phyloP scores from a whole-genome alignment of 805 yeast species.

The Metahyphopichia silvanorum region DNA sequence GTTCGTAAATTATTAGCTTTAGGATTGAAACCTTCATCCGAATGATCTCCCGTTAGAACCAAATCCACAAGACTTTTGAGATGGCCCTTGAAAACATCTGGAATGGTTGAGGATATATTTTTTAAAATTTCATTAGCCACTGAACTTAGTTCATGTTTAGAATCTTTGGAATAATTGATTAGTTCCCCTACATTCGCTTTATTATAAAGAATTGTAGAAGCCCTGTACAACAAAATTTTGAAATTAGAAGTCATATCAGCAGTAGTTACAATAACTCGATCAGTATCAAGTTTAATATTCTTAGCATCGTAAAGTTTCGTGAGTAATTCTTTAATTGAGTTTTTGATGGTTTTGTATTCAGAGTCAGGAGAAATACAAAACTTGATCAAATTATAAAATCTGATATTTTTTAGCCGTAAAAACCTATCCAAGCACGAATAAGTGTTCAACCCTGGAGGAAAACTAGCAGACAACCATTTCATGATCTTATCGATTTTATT shows the following conservation, averaged over 20 bases:
- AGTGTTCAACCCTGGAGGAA: constrained; percentile 53
- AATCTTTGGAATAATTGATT: constrained; percentile 42
- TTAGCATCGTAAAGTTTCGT: constrained; percentile 53
- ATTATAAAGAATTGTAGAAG: constrained; percentile 61
- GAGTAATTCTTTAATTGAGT: constrained; percentile 61
- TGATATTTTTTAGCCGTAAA: constrained; percentile 51
- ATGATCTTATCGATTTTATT: constrained; percentile 51
- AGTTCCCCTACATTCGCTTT: constrained; percentile 58
- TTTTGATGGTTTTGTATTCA: constrained; percentile 57
- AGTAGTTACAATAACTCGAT: constrained; percentile 32
- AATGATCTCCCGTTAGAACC: constrained; percentile 20
- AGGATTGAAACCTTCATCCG: constrained; percentile 12
- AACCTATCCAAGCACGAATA: constrained; percentile 51
- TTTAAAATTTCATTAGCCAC: constrained; percentile 55
- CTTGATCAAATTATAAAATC: constrained; percentile 55
- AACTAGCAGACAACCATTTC: constrained; percentile 56
- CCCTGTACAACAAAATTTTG: constrained; percentile 57
- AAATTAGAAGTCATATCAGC: constrained; percentile 51
- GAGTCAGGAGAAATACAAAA: constrained; percentile 54
- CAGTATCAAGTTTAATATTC: constrained; percentile 34
- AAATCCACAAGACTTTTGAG: constrained; percentile 45
- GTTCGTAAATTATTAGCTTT: constrained; percentile 51
- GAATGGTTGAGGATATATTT: constrained; percentile 55
- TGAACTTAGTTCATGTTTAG: constrained; percentile 20
- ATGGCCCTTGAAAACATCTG: constrained; percentile 63